A percentile compares a stretch with the other conserved stretches of the same genome.
phyloP scores from a whole-genome alignment of 129 eudicot species.

The Ambrosia artemisiifolia region DNA sequence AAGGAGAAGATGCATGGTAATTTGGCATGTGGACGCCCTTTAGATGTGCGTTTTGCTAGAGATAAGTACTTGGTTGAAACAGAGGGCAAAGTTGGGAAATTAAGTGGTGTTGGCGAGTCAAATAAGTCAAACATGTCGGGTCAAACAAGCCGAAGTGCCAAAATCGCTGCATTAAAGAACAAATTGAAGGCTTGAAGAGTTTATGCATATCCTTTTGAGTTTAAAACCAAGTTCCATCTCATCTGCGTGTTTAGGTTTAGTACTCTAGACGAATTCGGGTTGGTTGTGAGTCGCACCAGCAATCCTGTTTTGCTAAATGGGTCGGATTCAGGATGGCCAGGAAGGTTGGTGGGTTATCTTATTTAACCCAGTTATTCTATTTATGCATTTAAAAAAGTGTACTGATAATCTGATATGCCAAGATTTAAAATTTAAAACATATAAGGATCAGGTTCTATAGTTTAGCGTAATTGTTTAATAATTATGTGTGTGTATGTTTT shows the following conservation, averaged over 20 bases:
- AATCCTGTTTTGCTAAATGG: not conserved
- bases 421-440: not conserved
- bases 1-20: constrained; percentile 87
- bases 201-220: not conserved
- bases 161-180: constrained; percentile 86
- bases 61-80: constrained; percentile 50
- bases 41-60: constrained; percentile 70
- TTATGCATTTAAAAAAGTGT: not conserved
- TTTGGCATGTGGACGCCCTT: constrained; percentile 72
- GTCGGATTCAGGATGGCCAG: not conserved
- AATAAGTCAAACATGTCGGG: constrained; percentile 3
- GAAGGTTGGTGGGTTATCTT: too few species aligned
- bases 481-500: not conserved
- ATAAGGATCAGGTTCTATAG: not conserved
- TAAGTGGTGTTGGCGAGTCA: constrained; percentile 29
- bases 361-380: too few species aligned
- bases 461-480: not conserved
- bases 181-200: constrained; percentile 57
- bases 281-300: not conserved
- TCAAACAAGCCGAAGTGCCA: constrained; percentile 60
- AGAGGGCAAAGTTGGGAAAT: constrained; percentile 33
- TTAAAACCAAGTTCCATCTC: not conserved
- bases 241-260: not conserved
- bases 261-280: not conserved
- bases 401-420: too few species aligned